Evolutionary conservation across 164 flowering plant species (phyloP).

Genomic region (Stephania japonica): DNA sequence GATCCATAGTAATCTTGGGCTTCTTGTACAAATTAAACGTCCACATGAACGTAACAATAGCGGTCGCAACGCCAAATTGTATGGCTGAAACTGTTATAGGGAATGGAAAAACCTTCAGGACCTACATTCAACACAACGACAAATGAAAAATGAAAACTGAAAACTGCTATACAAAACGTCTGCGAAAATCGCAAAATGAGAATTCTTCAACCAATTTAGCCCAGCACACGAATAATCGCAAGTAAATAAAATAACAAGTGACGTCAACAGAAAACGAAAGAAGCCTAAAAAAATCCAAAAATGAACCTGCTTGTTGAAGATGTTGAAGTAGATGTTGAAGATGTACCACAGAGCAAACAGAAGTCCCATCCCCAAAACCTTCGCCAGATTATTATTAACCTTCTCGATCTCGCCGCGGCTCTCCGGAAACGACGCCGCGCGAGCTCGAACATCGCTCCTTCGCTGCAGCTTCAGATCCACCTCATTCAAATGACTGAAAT

Average conservation of each 20-base stretch:
- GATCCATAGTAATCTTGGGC: constrained; percentile 55
- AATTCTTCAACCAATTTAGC: not conserved
- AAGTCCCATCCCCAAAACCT: constrained; percentile 42
- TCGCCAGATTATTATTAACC: constrained; percentile 15
- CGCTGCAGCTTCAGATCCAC: constrained; percentile 12
- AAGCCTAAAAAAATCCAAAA: not conserved
- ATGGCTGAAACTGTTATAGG: constrained; percentile 53
- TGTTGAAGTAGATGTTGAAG: constrained; percentile 69
- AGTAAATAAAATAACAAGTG: not conserved
- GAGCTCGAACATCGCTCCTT: constrained; percentile 21
- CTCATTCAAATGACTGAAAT: constrained; percentile 16
- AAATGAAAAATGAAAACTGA: not conserved
- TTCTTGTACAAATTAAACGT: constrained; percentile 48
- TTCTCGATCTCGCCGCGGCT: constrained; percentile 24
- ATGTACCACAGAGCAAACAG: constrained; percentile 56
- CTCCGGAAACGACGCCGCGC: constrained; percentile 39
- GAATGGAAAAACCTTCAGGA: constrained; percentile 54
- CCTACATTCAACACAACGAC: constrained; percentile 29
- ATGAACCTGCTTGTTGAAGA: constrained; percentile 66
- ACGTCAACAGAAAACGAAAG: not conserved
- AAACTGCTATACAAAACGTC: not conserved
- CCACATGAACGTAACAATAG: constrained; percentile 62
- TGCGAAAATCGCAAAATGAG: not conserved
- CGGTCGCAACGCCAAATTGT: constrained; percentile 63
- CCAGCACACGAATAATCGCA: not conserved